Conservation (phyloP, 495 filamentous ascomycete species). For the Parathielavia appendiculata region DNA sequence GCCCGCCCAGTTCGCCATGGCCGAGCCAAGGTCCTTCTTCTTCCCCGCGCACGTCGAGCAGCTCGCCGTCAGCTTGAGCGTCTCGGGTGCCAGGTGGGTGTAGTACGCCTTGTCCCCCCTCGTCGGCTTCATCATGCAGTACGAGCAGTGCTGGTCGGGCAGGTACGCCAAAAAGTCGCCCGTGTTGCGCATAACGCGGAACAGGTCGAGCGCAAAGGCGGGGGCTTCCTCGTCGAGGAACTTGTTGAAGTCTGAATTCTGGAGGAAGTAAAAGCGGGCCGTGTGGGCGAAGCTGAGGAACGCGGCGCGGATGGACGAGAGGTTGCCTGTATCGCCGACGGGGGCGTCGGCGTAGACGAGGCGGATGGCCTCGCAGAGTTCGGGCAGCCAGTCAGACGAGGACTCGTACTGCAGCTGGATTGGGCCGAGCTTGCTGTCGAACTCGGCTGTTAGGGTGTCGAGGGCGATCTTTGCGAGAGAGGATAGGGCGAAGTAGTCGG, state of each 20-base stretch:
- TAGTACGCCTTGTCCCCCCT: conserved; percentile 19
- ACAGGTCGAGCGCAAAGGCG: conserved; percentile 22
- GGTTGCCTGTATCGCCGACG: not conserved
- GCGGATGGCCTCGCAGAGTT: conserved; percentile 24
- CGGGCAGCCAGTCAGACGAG: conserved; percentile 21
- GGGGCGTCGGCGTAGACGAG: conserved; percentile 23
- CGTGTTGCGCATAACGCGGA: conserved; percentile 19
- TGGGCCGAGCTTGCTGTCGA: conserved; percentile 16
- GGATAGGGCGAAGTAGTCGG: conserved; percentile 26
- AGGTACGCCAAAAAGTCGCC: conserved; percentile 20
- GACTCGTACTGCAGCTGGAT: conserved; percentile 21
- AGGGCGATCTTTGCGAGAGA: conserved; percentile 24
- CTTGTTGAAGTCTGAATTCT: conserved; percentile 15
- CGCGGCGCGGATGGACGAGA: conserved; percentile 13
- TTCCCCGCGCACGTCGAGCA: conserved; percentile 21
- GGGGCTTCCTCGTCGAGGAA: conserved; percentile 18
- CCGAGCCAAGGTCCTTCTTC: conserved; percentile 4
- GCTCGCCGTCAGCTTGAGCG: conserved; percentile 5
- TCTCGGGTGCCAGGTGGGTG: conserved; percentile 22
- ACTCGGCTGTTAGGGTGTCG: conserved; percentile 18
- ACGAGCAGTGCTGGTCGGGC: conserved; percentile 19
- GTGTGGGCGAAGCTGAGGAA: conserved; percentile 21
- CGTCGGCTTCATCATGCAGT: conserved; percentile 21
- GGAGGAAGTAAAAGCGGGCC: conserved; percentile 23
- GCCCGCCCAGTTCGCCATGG: conserved; percentile 16